These are phyloP conservation scores for Alternaria consortialis DNA, from an alignment of 2,329 filamentous ascomycete species.

Conservation along the genomic window DNA sequence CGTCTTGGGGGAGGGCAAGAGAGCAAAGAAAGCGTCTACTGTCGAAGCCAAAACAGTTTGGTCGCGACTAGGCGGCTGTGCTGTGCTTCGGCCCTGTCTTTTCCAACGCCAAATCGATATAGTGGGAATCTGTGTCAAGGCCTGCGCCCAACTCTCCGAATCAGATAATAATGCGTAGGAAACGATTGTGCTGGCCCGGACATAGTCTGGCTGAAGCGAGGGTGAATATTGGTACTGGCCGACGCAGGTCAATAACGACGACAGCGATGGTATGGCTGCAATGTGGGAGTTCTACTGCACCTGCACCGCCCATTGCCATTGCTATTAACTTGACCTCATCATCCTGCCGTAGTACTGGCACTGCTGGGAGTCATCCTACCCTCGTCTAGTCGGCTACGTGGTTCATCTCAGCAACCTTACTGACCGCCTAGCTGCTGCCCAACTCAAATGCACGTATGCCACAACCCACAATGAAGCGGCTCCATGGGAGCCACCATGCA, in stretches of 20 bases:
- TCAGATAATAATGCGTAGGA: conserved; percentile 43
- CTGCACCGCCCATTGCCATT: conserved; percentile 13
- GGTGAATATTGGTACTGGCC: conserved; percentile 14
- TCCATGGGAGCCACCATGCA: conserved; percentile 33
- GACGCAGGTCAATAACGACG: conserved; percentile 2
- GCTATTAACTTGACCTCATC: conserved; percentile 16
- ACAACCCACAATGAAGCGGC: conserved; percentile 21
- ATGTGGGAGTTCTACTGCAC: conserved; percentile 16
- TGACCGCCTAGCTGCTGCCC: conserved; percentile 17
- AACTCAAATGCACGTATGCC: too few relatives aligned
- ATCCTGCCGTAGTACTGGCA: neutral
- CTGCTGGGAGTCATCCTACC: conserved; percentile 4
- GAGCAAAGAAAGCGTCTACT: neutral
- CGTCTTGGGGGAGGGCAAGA: conserved; percentile 7
- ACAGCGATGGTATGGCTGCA: conserved; percentile 8
- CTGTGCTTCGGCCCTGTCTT: neutral
- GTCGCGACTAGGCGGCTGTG: neutral
- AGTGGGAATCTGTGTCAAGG: conserved; percentile 15
- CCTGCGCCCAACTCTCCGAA: conserved; percentile 47
- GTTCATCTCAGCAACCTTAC: conserved; percentile 23
- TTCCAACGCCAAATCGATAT: neutral
- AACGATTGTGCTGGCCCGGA: conserved; percentile 38
- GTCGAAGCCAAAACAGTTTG: neutral
- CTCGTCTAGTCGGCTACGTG: conserved; percentile 27
- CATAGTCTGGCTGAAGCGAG: conserved; percentile 40